These are phyloP conservation scores for Aspergillus sp. DNA, from an alignment of 2,329 filamentous ascomycete species.

Conservation along the genomic window DNA sequence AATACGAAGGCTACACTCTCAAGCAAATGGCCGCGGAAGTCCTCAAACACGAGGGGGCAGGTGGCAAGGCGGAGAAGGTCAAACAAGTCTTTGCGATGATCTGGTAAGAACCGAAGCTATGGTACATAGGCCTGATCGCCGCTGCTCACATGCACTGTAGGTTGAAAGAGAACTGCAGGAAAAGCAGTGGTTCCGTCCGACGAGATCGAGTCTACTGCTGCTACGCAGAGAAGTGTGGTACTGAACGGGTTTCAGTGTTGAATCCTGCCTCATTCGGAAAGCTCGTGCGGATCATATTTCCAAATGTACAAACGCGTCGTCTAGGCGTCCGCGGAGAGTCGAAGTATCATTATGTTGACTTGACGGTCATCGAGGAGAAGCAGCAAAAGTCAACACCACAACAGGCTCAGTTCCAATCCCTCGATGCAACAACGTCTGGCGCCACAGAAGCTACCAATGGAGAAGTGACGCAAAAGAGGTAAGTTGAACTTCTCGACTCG, in stretches of 20 bases:
- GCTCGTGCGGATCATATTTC: constrained; percentile 93
- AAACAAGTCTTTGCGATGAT: constrained; percentile 59
- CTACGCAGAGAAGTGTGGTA: constrained; percentile 91
- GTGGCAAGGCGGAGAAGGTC: constrained; percentile 56
- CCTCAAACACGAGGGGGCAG: constrained; percentile 53
- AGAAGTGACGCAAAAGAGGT: constrained; percentile 39
- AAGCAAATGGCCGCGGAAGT: constrained; percentile 55
- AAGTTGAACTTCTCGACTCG: constrained; percentile 16
- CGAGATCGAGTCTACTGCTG: constrained; percentile 92
- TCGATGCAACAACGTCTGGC: constrained; percentile 24
- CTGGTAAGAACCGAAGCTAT: constrained; percentile 44
- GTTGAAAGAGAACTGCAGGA: constrained; percentile 53
- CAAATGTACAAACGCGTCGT: constrained; percentile 88
- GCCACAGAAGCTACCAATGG: constrained; percentile 29
- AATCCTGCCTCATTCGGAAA: constrained; percentile 99
- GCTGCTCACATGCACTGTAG: constrained; percentile 33
- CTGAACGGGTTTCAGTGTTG: constrained; percentile 88
- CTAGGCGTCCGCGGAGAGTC: constrained; percentile 94
- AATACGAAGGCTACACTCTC: constrained; percentile 51
- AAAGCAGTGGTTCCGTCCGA: constrained; percentile 71
- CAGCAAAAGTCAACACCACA: constrained; percentile 38
- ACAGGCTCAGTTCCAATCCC: constrained; percentile 31
- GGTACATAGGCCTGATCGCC: neutral
- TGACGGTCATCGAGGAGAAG: constrained; percentile 53
- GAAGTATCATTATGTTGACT: constrained; percentile 85